Conservation (phyloP, 306 rosid species). For the Quercus ilex region DNA sequence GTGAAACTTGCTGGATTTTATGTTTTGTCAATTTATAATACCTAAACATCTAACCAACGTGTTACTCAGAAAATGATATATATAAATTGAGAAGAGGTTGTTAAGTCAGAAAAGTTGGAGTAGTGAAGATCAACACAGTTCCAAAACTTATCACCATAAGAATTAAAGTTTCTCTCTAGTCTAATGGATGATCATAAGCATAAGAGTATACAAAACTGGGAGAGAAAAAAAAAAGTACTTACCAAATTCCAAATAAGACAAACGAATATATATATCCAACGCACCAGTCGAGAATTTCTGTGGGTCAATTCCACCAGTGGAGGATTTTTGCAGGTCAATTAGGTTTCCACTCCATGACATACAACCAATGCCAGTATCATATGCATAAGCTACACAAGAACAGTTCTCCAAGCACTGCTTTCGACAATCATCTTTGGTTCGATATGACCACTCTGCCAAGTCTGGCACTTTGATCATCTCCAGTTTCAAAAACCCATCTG, state of each 20-base stretch:
- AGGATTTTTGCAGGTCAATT: conserved; percentile 22
- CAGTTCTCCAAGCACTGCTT: conserved; percentile 26
- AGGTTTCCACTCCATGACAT: conserved; percentile 25
- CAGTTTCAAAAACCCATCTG: conserved; percentile 32
- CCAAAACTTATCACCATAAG: too few relatives aligned
- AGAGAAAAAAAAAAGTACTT: not conserved
- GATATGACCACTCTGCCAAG: conserved; percentile 6
- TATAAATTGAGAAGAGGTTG: too few relatives aligned
- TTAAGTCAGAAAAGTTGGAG: too few relatives aligned
- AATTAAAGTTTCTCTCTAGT: too few relatives aligned
- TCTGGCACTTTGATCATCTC: conserved; percentile 42
- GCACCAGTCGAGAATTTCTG: conserved; percentile 19
- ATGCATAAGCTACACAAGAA: conserved; percentile 28
- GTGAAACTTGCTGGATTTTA: too few relatives aligned
- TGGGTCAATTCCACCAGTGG: conserved; percentile 8
- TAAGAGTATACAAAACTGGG: too few relatives aligned
- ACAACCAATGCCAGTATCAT: conserved; percentile 16
- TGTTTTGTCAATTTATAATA: too few relatives aligned
- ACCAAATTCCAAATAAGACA: conserved; percentile 29
- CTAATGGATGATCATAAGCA: too few relatives aligned
- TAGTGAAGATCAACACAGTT: too few relatives aligned
- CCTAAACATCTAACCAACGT: too few relatives aligned
- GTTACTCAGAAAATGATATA: too few relatives aligned
- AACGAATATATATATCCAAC: conserved; percentile 23
- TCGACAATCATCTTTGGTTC: conserved; percentile 5